Base-by-base conservation (phyloP, 176 grass and related monocot species). In the Zizania latifolia region DNA sequence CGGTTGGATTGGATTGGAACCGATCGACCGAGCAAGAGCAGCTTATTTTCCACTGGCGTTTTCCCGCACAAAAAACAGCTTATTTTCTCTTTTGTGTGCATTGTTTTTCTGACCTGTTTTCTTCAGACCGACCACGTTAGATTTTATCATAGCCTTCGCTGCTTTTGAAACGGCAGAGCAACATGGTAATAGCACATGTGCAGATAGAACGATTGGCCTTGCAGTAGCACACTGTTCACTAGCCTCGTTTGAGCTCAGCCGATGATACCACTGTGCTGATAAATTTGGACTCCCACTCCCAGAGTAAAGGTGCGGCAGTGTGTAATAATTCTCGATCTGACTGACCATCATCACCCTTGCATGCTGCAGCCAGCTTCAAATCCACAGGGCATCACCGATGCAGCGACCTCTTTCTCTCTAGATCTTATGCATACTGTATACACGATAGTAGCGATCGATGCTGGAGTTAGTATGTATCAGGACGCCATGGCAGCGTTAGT, bases 181-280 rank as follows among this genome's bases (percentile, higher is more conserved):
- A 35, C 0, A 60, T 36, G 66, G 22, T 5, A 3, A 23, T 0
- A 35, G 31, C 81, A 46, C 58, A 68, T 58, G 28, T 66, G 61
- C 46, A 34, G 46, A 8, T 10, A 68, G 33, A 24, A 26, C 59
- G 16, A 33, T 17, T 68, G 60, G 41, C 11, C 44, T 32, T 26
- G 60, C 55, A 5, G 64, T 16, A 54, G n/a, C 48, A 65, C 58
- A 65, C 58, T 73, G 83, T 66, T 73, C 58, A 13, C 10, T 2
- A 45, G 66, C 56, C 82, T 84, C 34, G 45, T 43, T 62, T 3
- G 57, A 63, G 74, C 38, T 53, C 55, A 35, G 22, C 44, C 2
- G 29, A n/a, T 38, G 40, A 11, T 70, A 24, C 1, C 12, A 11
- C 2, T 53, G 7, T 44, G 48, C 12, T 39, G 70, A 21, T 28